Conservation (phyloP, 1,139 yeast species). For the Zygoascus sp. region DNA sequence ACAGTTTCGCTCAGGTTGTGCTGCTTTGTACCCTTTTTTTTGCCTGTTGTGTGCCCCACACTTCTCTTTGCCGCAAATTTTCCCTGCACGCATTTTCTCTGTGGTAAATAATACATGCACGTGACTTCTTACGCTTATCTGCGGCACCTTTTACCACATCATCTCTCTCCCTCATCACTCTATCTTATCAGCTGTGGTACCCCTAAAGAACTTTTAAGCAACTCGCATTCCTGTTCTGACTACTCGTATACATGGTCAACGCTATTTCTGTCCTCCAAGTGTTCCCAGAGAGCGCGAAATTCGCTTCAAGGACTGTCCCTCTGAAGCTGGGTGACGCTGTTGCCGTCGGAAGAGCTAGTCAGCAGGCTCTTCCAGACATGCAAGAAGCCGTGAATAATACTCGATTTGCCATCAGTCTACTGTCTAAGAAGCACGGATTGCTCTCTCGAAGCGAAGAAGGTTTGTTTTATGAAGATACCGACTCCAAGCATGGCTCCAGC, state of each 20-base stretch:
- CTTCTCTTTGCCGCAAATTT: too few relatives aligned
- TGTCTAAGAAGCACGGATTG: conserved; percentile 24
- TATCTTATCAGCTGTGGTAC: not conserved
- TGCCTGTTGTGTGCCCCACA: too few relatives aligned
- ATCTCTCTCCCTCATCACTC: not conserved
- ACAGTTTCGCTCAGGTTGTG: too few relatives aligned
- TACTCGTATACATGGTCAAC: not conserved
- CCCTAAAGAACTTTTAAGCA: not conserved
- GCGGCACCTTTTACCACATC: not conserved
- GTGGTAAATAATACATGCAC: too few relatives aligned
- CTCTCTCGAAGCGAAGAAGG: conserved; percentile 14
- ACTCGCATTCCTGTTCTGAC: not conserved
- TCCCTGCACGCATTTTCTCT: too few relatives aligned
- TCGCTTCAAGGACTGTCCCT: not conserved
- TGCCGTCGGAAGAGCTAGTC: conserved; percentile 16
- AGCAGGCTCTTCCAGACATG: conserved; percentile 7
- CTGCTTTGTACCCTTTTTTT: too few relatives aligned
- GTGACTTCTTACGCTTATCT: not conserved
- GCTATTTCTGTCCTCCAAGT: not conserved
- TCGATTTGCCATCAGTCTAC: conserved; percentile 19
- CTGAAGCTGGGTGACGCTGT: conserved; percentile 3
- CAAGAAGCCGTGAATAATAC: conserved; percentile 17
- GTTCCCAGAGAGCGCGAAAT: not conserved
- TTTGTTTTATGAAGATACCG: conserved; percentile 19
- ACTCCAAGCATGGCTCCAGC: conserved; percentile 22